Evolutionary conservation across 768 basidiomycete species (phyloP), one percentile per base, ranked within the genome.

Genomic region (Lentinus tigrinus): DNA sequence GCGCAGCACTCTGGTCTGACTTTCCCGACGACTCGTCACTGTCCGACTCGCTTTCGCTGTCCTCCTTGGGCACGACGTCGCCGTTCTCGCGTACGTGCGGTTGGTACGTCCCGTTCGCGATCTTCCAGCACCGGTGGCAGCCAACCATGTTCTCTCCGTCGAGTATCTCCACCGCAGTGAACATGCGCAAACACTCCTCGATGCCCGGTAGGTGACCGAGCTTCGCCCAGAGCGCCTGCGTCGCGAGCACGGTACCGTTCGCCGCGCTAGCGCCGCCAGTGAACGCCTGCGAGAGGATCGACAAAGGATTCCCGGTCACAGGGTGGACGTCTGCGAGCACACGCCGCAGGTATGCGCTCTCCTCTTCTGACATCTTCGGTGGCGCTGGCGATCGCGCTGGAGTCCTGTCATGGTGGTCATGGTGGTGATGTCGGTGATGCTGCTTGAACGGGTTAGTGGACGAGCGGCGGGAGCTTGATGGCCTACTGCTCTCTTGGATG

Each of bases 141-240:
- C 94, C 94, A 52, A 97, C 95, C 76, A 87, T 89, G 65, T 98
- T 97, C 65, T 97, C 95, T 0, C 93, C 93, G 64, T 97, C 91
- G 34, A 98, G 75, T 7, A 92, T 83, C 66, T 98, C 95, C n/a
- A 97, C 95, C 4, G 88, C 81, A 0, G 95, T 97, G 73, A 98
- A 98, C 75, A 90, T 79, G 61, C 85, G 79, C 58, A 96, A 72
- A 62, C 91, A 93, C 56, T 95, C 93, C 65, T 91, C 89, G 26
- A 88, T 75, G 0, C 85, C 82, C 6, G 81, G 78, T 11, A 85
- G 74, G 42, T 81, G 78, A 23, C 74, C 77, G 21, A 73, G 69
- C 59, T 78, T 79, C 53, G 82, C 68, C 71, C 81, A 79, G 59
- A 74, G 72, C 44, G 75, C 58, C 44, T 72, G 70, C 26, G 78